phyloP scores from a whole-genome alignment of 148 eudicot genomes.

The Amaranthus hypochondriacus region DNA sequence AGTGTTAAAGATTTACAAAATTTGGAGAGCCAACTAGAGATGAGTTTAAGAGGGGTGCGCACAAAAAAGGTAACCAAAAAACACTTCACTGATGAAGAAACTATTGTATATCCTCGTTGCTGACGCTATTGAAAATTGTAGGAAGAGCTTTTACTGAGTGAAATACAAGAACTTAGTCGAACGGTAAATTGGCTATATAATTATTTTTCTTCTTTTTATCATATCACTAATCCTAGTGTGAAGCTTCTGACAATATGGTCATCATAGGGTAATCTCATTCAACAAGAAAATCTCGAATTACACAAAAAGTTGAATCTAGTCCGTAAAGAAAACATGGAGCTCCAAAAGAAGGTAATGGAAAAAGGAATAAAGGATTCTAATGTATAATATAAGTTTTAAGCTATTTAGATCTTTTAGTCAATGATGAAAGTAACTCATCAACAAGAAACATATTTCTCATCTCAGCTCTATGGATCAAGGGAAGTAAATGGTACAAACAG shows the following conservation, averaged over 20 bases:
- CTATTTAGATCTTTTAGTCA: background rate
- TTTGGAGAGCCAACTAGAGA: slow-evolving; percentile 41
- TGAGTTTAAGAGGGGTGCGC: slow-evolving; percentile 38
- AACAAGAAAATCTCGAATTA: slow-evolving; percentile 66
- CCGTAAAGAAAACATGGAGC: slow-evolving; percentile 44
- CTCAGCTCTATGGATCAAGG: slow-evolving; percentile 42
- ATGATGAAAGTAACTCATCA: background rate
- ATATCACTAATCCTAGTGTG: background rate
- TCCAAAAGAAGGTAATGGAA: slow-evolving; percentile 50
- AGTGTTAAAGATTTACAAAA: slow-evolving; percentile 39
- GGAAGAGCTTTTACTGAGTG: slow-evolving; percentile 63
- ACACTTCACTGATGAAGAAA: background rate
- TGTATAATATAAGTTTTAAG: background rate
- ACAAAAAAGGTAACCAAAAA: slow-evolving; percentile 30
- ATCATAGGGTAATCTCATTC: slow-evolving; percentile 50
- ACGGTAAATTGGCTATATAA: slow-evolving; percentile 35
- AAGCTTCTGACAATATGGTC: slow-evolving; percentile 16
- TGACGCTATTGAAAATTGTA: slow-evolving; percentile 21
- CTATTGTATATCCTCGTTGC: background rate
- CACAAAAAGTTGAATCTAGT: slow-evolving; percentile 56
- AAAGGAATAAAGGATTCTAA: background rate
- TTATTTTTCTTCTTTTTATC: slow-evolving; percentile 7
- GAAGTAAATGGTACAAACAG: slow-evolving; percentile 30
- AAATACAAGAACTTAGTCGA: slow-evolving; percentile 60
- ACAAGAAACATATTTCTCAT: slow-evolving; percentile 7